Percentiles rank a stretch among this genome's conserved stretches.
phyloP scores from a whole-genome alignment of 106 monocot genomes.

The Dioscorea zingiberensis region DNA sequence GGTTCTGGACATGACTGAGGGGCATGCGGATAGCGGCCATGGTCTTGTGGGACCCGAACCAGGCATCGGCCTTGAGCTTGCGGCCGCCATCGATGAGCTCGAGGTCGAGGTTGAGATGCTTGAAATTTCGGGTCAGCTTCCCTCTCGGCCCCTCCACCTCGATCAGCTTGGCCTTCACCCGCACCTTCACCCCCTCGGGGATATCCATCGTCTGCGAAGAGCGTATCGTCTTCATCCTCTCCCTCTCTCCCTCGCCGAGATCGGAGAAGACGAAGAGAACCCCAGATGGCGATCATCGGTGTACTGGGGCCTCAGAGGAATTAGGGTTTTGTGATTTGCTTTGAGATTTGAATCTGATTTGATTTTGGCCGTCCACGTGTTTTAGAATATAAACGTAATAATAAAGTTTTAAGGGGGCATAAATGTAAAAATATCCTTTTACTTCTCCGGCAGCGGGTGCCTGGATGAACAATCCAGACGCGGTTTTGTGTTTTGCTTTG shows the following conservation, averaged over 20 bases:
- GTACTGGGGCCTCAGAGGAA: too few species aligned
- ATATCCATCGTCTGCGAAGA: constrained; percentile 34
- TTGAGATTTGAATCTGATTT: too few species aligned
- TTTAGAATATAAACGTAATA: too few species aligned
- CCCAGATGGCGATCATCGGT: too few species aligned
- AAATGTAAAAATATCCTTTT: too few species aligned
- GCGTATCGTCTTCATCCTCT: constrained; percentile 48
- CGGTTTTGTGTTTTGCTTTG: too few species aligned
- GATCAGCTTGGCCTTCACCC: constrained; percentile 67
- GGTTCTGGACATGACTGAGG: constrained; percentile 69
- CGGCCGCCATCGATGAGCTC: constrained; percentile 49
- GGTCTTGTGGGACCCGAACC: constrained; percentile 66
- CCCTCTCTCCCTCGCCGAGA: background rate
- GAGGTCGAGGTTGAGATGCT: constrained; percentile 82
- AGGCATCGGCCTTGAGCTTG: constrained; percentile 68
- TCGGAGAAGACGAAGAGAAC: too few species aligned
- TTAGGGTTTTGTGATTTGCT: too few species aligned
- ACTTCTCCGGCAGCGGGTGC: too few species aligned
- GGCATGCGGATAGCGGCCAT: constrained; percentile 76
- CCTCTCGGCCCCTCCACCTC: constrained; percentile 72
- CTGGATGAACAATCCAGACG: too few species aligned
- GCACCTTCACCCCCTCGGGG: constrained; percentile 56
- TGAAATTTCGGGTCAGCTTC: constrained; percentile 71
- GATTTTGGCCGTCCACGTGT: too few species aligned
- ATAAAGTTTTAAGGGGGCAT: too few species aligned